phyloP scores from a whole-genome alignment of 1,284 basidiomycete species.

The Austropuccinia psidii region DNA sequence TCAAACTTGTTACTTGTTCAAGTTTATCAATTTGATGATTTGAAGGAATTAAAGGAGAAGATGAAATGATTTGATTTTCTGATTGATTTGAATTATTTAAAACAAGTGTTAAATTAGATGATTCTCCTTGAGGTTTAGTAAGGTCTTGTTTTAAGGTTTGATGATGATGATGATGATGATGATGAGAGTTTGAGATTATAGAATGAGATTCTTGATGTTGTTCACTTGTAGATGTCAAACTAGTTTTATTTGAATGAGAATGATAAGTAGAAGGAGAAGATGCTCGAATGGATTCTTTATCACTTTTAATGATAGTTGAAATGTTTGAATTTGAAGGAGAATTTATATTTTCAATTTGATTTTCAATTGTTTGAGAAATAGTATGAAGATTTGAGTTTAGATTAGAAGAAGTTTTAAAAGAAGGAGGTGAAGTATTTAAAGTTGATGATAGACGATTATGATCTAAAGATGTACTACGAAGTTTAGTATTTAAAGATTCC shows the following conservation, averaged over 20 bases:
- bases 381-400: constrained; percentile 7
- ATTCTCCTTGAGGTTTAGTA: no score
- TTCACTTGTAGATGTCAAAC: constrained; percentile 10
- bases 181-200: no score
- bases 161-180: no score
- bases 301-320: neutral
- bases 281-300: neutral
- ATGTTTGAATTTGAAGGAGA: neutral
- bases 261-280: constrained; percentile 7
- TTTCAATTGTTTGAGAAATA: neutral
- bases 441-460: neutral
- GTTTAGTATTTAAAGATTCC: neutral
- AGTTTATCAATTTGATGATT: no score
- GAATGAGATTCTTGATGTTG: no score
- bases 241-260: neutral
- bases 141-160: no score
- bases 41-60: no score
- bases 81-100: no score
- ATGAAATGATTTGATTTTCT: no score
- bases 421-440: neutral
- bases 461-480: constrained; percentile 29
- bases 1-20: neutral
- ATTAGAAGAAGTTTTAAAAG: neutral
- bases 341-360: neutral
- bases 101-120: no score